A percentile compares a stretch with the other conserved stretches of the same genome.
These are phyloP conservation scores for Penicillium sclerotiorum DNA, from an alignment of 2,329 filamentous ascomycete genomes.

Conservation along the genomic window DNA sequence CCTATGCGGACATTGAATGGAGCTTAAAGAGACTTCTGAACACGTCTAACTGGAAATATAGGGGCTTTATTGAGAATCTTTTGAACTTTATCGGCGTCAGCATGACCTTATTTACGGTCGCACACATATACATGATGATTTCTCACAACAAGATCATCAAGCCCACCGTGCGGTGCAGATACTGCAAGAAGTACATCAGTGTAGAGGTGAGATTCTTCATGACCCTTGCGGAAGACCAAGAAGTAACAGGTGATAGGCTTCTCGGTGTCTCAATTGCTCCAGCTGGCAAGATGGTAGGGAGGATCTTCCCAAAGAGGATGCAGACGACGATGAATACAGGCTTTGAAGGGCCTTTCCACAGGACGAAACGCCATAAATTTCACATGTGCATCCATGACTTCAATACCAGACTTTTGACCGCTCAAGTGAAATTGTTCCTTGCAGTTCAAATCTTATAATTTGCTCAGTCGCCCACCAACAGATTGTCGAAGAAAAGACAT, in stretches of 20 bases:
- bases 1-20: too few relatives aligned
- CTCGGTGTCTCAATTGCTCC: conserved; percentile 59
- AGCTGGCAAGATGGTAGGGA: conserved; percentile 61
- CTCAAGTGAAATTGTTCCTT: too few relatives aligned
- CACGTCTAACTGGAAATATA: conserved; percentile 4
- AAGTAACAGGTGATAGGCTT: conserved; percentile 35
- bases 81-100: conserved; percentile 69
- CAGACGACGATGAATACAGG: neutral
- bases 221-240: neutral
- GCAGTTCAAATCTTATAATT: neutral
- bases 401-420: too few relatives aligned
- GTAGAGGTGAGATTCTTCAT: conserved; percentile 55
- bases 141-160: conserved; percentile 71
- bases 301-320: conserved; percentile 31
- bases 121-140: conserved; percentile 62
- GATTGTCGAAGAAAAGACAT: conserved; percentile 2
- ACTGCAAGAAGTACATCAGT: conserved; percentile 53
- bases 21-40: neutral
- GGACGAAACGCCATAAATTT: too few relatives aligned
- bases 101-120: conserved; percentile 65
- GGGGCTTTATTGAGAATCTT: conserved; percentile 47
- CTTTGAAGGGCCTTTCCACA: neutral
- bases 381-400: too few relatives aligned
- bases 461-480: conserved; percentile 8
- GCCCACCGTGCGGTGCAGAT: conserved; percentile 68